Evolutionary conservation across 179 eudicot species (phyloP), one percentile per base, ranked within the genome.

Genomic region (Silene noctiflora): DNA sequence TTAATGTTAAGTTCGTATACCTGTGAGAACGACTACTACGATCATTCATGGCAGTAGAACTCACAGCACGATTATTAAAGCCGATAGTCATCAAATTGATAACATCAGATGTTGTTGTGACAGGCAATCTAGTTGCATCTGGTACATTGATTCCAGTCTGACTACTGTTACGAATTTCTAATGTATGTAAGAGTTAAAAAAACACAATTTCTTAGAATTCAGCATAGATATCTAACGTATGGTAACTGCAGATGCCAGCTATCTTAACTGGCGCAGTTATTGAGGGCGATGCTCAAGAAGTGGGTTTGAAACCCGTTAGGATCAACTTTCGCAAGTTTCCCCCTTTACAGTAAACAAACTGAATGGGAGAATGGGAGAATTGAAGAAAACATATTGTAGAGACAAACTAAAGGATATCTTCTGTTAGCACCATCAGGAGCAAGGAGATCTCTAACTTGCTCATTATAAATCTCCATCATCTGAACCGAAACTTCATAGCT

Each of bases 11-110:
- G 72, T 66, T 27, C 31, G 14, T 68, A 56, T 76, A 93, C 99
- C 99, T 96, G 85, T 96, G 99, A 81, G 99, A 96, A 69, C 99
- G 97, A 85, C 99, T 96, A 71, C 99, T 96, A 53, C 98, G 98
- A 62, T 96, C 99, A 79, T 96, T 96, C 78, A 96, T 88, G 76
- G 99, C 99, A 76, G 99, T 96, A 76, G 98, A 89, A 79, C 98
- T 88, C 65, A 96, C 97, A 17, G 89, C 90, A 31, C 99, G 98
- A 80, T 96, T 93, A 80, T 83, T 90, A 63, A 89, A 93, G 62
- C 99, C 99, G 46, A 91, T 71, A 77, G 89, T 85, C 99, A 96
- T 96, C 81, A 96, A 78, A 61, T 80, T 85, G 78, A 96, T 88
- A 55, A 96, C 98, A 83, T 93, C 99, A 65, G 64, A 73, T 75